These are phyloP conservation scores for Alternaria sp. DNA, from an alignment of 2,329 filamentous ascomycete genomes.

Conservation along the genomic window DNA sequence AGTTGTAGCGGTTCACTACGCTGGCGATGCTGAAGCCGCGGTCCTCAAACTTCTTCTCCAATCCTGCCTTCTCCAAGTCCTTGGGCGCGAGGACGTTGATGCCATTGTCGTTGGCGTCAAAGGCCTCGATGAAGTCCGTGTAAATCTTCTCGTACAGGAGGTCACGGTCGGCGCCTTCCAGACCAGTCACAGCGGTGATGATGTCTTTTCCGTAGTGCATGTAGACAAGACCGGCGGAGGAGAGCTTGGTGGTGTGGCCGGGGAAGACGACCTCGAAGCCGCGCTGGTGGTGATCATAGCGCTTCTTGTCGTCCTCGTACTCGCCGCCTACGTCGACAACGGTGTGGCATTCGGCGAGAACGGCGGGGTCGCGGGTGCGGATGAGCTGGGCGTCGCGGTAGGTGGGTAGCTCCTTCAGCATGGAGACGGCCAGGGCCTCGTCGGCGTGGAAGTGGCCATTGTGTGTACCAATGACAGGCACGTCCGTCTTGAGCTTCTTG, in stretches of 20 bases:
- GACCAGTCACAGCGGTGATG: slow-evolving; percentile 70
- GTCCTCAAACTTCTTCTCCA: slow-evolving; percentile 83
- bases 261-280: slow-evolving; percentile 88
- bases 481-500: slow-evolving; percentile 83
- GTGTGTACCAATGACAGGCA: slow-evolving; percentile 83
- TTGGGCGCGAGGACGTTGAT: slow-evolving; percentile 80
- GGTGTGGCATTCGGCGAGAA: slow-evolving; percentile 84
- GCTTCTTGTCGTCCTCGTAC: slow-evolving; percentile 77
- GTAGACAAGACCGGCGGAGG: slow-evolving; percentile 91
- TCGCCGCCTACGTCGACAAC: slow-evolving; percentile 98
- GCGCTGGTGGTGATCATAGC: slow-evolving; percentile 98
- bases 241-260: slow-evolving; percentile 83
- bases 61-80: slow-evolving; percentile 70
- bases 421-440: slow-evolving; percentile 94
- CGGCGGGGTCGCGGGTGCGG: slow-evolving; percentile 82
- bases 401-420: slow-evolving; percentile 85
- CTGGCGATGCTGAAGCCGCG: slow-evolving; percentile 85
- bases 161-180: slow-evolving; percentile 70
- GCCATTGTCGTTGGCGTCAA: slow-evolving; percentile 98
- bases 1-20: slow-evolving; percentile 85
- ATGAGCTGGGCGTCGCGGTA: slow-evolving; percentile 78
- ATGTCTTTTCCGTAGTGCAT: slow-evolving; percentile 91
- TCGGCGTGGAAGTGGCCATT: slow-evolving; percentile 99
- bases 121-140: slow-evolving; percentile 89
- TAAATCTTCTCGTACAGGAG: slow-evolving; percentile 90